Evolutionary conservation across 2,329 filamentous ascomycete species (phyloP), one percentile per base, ranked within the genome.

Genomic region (Balansia obtecta): DNA sequence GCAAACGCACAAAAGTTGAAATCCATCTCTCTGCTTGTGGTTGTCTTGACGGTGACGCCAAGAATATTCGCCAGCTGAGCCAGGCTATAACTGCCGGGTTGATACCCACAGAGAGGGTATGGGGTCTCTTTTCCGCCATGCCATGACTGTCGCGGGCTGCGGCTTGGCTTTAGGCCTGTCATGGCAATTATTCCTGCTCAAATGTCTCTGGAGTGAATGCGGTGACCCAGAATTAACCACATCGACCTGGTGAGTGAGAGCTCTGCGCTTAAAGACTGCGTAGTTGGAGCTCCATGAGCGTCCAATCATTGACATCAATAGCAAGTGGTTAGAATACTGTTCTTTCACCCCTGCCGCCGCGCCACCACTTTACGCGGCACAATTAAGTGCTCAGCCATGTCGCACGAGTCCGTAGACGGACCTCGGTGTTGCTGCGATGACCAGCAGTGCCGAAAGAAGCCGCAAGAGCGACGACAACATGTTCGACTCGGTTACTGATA

Each of bases 101-200:
- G 65, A 70, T 43, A 59, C 60, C 1, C 38, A 50, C 4, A 58
- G 65, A 16, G 63, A 59, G 0, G 0, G 55, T 71, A 4, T 71
- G 67, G 67, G 68, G 68, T 0, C 67, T 70, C 57, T 71, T 67
- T 45, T 64, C 66, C 1, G 65, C 61, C 0, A 65, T 60, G 64
- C 70, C 3, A 53, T 64, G 2, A 45, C 56, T 0, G 68, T 66
- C 2, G 60, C 57, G 0, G 67, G 71, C 50, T 72, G 68, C 37
- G 65, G 66, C 1, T 48, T 71, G 12, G 66, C 63, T 0, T 67
- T 62, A 1, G 59, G 56, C 11, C 11, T 72, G 69, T 44, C 39
- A 63, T 9, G 69, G 71, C 48, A 50, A 45, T 1, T 49, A 58
- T 27, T 34, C 51, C 1, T 71, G 69, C 34, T 59, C 57, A 0